Base-by-base conservation (phyloP, 352 stramenopile species). In the Globisporangium ultimum region DNA sequence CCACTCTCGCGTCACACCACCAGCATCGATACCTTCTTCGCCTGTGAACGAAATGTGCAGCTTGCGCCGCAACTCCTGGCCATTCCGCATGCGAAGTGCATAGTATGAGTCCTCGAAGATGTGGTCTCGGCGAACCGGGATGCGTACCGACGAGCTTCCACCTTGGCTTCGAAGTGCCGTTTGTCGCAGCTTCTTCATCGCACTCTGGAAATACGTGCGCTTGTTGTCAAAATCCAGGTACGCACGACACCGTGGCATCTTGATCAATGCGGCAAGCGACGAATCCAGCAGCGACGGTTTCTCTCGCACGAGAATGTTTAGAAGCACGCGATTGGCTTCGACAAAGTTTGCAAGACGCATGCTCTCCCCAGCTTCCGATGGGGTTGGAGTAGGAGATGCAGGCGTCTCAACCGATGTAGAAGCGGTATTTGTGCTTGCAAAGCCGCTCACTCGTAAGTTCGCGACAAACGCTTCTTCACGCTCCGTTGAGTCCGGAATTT, bases 201-300 rank as follows among this genome's bases (percentile, higher is more conserved):
- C 87, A 32, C 81, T 96, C 74, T 98, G 96, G 74, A 99, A 99
- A 80, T 98, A 99, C 38, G 97, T 94, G 13, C 97, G 84, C 67
- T 99, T 99, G 61, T 99, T 98, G 75, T 99, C 98, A 66, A 99
- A 99, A 61, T 98, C 97, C 51, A 99, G 62, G 51, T 98, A 97
- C 24, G 87, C 79, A 34, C 97, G 84, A 67, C 96, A 99, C 24
- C 93, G 84, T 24, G 96, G 79, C 58, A 98, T 88, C 62, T 98
- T 97, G 48, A 99, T 95, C 66, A 99, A 76, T 24, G 96, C 87
- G 28, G 87, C 84, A 32, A 99, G 80, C 14, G 95, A 98, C 36
- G 95, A 95, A 56, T 99, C 97, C 32, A 99, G 63, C 13, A 99
- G 72, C 42, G 86, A 87, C 9, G 97, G 91, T 68, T 98, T 99